Evolutionary conservation across 148 eudicot genomes (phyloP).

Genomic region (Bassia scoparia): DNA sequence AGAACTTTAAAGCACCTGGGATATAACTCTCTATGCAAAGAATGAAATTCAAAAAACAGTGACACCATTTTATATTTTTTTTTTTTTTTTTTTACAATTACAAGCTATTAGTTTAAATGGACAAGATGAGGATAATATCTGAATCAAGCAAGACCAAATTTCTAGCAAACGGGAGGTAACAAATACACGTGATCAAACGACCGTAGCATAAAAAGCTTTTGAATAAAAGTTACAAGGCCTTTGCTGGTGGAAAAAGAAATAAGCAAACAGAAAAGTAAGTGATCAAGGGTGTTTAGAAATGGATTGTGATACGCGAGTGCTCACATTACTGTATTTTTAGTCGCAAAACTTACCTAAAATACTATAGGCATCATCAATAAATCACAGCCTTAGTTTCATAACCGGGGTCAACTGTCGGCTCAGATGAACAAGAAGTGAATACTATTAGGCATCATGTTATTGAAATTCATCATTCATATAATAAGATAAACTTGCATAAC

Average conservation of each 20-base stretch:
- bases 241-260: neutral
- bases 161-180: neutral
- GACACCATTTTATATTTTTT: no score
- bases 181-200: neutral
- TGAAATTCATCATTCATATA: neutral
- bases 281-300: neutral
- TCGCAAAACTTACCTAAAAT: no score
- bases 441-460: neutral
- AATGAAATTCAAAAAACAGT: slow-evolving; percentile 10
- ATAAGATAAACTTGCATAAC: neutral
- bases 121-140: neutral
- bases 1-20: neutral
- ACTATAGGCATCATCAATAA: no score
- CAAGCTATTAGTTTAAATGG: neutral
- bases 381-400: slow-evolving; percentile 5
- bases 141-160: neutral
- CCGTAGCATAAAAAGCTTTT: neutral
- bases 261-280: neutral
- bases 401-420: no score
- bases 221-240: neutral
- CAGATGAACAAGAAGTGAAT: no score
- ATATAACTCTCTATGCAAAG: neutral
- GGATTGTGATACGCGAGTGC: neutral
- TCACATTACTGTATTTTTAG: neutral
- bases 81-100: neutral